Percentiles rank a stretch among this genome's conserved stretches.
Conservation (phyloP, 139 green algal species). For the Limnomonas spitsbergensis region DNA sequence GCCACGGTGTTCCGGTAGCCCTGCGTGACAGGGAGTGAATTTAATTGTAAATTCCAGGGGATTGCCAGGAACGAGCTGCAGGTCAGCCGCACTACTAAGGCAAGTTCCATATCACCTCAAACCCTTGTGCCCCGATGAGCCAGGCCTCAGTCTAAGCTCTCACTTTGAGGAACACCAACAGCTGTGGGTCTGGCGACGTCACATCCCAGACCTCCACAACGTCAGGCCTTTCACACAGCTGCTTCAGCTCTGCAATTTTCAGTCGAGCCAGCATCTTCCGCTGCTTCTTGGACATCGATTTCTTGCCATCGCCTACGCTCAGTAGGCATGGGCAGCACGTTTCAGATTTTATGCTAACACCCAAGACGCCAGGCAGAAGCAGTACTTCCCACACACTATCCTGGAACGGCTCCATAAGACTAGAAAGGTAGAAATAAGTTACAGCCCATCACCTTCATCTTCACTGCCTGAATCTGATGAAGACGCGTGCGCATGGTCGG, state of each 20-base stretch:
- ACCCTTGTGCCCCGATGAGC: neutral
- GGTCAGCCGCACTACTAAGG: no score
- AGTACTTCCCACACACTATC: neutral
- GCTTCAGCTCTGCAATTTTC: conserved; percentile 91
- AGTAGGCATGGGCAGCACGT: neutral
- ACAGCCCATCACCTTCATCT: neutral
- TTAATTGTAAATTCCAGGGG: no score
- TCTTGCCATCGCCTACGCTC: conserved; percentile 21
- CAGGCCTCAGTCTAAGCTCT: neutral
- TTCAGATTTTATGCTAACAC: neutral
- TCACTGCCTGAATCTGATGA: conserved; percentile 1
- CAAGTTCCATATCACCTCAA: no score
- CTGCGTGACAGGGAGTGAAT: no score
- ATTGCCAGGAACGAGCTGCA: no score
- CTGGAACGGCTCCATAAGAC: no score
- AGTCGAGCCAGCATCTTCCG: conserved; percentile 70
- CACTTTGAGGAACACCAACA: conserved; percentile 94
- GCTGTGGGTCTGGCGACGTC: conserved; percentile 81
- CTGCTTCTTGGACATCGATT: conserved; percentile 78
- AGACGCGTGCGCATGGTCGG: neutral
- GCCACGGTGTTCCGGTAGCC: conserved; percentile 80
- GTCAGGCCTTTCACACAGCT: conserved; percentile 79
- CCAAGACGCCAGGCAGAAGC: no score
- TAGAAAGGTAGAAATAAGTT: no score
- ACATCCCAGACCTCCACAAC: conserved; percentile 98